Conservation (phyloP, 768 basidiomycete species). For the Boletus reticuloceps region DNA sequence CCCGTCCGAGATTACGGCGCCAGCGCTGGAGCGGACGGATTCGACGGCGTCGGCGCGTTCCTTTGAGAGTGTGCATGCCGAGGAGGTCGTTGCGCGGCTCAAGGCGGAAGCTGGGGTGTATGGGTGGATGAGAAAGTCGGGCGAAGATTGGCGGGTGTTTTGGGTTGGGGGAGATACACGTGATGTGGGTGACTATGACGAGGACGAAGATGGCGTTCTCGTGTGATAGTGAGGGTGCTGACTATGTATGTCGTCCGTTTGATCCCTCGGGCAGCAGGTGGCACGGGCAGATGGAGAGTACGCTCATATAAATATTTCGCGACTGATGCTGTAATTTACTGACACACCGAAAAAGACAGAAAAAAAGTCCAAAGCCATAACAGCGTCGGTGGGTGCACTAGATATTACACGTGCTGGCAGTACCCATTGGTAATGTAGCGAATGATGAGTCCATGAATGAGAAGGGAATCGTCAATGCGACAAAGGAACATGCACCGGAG, state of each 20-base stretch:
- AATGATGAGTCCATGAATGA: constrained; percentile 12
- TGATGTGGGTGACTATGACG: constrained; percentile 22
- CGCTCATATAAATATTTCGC: constrained; percentile 20
- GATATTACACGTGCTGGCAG: constrained; percentile 29
- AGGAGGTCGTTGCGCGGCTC: constrained; percentile 45
- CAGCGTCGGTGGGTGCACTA: constrained; percentile 14
- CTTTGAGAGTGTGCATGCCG: constrained; percentile 50
- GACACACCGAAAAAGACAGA: constrained; percentile 12
- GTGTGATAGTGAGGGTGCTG: constrained; percentile 10
- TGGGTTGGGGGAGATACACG: constrained; percentile 68
- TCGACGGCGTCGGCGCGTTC: constrained; percentile 46
- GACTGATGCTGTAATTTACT: constrained; percentile 13
- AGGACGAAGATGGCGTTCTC: constrained; percentile 33
- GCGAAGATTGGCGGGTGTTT: constrained; percentile 76
- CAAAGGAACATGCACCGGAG: constrained; percentile 10
- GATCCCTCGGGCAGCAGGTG: background rate
- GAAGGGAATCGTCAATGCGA: constrained; percentile 17
- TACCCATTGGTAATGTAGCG: constrained; percentile 24
- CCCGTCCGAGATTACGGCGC: constrained; percentile 21
- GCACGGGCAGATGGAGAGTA: constrained; percentile 1
- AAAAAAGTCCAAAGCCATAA: constrained; percentile 15
- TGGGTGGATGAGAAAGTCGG: constrained; percentile 73
- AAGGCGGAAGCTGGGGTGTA: constrained; percentile 66
- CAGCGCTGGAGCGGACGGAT: constrained; percentile 41
- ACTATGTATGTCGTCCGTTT: background rate